Evolutionary conservation across 805 yeast genomes (phyloP).

Genomic region (Yamadazyma phyllophila): DNA sequence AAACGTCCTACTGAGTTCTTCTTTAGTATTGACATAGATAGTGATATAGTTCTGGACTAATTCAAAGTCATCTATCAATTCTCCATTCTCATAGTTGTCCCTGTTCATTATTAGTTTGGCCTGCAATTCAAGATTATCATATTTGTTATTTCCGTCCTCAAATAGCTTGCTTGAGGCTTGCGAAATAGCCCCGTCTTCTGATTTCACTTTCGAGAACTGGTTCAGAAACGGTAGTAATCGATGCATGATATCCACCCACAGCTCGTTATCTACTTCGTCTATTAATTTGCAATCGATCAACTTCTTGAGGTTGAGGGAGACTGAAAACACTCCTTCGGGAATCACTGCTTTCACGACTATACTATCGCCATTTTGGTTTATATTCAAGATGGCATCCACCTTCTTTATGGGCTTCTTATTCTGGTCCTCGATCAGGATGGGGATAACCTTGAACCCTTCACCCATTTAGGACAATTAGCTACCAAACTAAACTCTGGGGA

Average conservation of each 20-base stretch:
- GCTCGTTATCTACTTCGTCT: constrained; percentile 12
- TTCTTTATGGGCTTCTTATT: constrained; percentile 9
- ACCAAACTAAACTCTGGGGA: background rate
- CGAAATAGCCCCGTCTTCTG: background rate
- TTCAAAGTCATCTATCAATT: constrained; percentile 23
- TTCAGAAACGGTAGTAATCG: constrained; percentile 19
- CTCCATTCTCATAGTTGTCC: constrained; percentile 21
- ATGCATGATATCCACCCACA: constrained; percentile 18
- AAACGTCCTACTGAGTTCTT: constrained; percentile 24
- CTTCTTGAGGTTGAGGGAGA: background rate
- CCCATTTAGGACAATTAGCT: background rate
- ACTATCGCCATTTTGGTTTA: constrained; percentile 1
- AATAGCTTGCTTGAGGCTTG: too few relatives aligned
- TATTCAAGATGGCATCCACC: constrained; percentile 6
- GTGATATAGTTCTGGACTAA: constrained; percentile 18
- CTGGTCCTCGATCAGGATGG: constrained; percentile 11
- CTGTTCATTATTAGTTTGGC: constrained; percentile 22
- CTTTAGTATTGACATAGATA: constrained; percentile 21
- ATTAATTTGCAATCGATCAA: constrained; percentile 5
- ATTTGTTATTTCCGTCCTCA: background rate
- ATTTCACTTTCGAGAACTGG: background rate
- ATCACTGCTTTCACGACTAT: constrained; percentile 8
- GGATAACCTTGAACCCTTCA: constrained; percentile 10
- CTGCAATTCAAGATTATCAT: constrained; percentile 2
- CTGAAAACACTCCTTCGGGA: constrained; percentile 12